Evolutionary conservation across 2,329 filamentous ascomycete species (phyloP).

Genomic region (Colletotrichum liaoningense): DNA sequence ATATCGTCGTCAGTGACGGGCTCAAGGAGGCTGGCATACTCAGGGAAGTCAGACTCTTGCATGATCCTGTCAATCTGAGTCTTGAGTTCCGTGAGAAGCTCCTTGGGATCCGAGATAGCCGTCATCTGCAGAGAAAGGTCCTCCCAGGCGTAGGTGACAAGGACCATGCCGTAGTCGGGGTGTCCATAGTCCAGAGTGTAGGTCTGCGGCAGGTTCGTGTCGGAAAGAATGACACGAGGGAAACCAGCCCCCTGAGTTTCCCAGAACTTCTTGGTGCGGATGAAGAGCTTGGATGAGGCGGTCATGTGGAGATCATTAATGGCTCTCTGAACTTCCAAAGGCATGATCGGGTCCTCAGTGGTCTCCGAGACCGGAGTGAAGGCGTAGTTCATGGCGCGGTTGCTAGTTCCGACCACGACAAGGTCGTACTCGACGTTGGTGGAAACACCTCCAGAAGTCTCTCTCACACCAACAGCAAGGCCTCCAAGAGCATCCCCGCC

Average conservation of each 20-base stretch:
- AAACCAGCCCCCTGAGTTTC: slow-evolving; percentile 4
- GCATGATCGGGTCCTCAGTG: neutral
- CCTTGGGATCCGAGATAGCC: slow-evolving; percentile 1
- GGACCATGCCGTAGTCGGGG: slow-evolving; percentile 1
- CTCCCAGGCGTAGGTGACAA: slow-evolving; percentile 2
- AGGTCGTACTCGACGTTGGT: neutral
- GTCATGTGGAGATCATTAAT: slow-evolving; percentile 18
- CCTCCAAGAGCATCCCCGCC: neutral
- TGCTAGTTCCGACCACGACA: neutral
- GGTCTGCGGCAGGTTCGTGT: slow-evolving; percentile 1
- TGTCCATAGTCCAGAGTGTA: slow-evolving; percentile 1
- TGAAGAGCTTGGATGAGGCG: slow-evolving; percentile 17
- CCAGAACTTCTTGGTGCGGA: slow-evolving; percentile 15
- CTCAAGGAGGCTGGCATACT: neutral
- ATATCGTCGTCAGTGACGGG: slow-evolving; percentile 16
- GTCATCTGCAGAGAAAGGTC: neutral
- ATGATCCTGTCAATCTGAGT: neutral
- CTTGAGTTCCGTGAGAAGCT: slow-evolving; percentile 5
- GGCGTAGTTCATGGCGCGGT: neutral
- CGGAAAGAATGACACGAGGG: slow-evolving; percentile 6
- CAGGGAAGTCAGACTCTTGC: neutral
- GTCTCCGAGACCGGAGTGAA: neutral
- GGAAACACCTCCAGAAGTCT: neutral
- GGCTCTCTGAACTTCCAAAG: neutral
- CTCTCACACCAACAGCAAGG: neutral